Conservation (phyloP, 768 basidiomycete species). For the Russula brevipes region DNA sequence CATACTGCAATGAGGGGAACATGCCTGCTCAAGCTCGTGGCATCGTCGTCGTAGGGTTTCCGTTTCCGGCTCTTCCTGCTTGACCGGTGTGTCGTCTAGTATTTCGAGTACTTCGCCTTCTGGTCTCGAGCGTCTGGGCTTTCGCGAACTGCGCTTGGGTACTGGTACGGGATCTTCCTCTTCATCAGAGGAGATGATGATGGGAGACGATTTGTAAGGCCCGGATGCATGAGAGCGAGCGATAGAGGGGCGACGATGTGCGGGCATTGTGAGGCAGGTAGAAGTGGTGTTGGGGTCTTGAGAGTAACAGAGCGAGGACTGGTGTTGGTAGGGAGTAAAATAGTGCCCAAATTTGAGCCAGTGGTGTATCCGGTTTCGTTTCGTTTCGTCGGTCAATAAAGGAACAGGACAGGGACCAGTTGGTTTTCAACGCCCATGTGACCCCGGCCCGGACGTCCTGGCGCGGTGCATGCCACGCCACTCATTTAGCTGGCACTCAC, state of each 20-base stretch:
- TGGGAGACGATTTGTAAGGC: slow-evolving; percentile 7
- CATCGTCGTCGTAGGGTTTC: slow-evolving; percentile 8
- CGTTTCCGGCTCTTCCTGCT: slow-evolving; percentile 13
- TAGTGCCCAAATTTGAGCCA: neutral
- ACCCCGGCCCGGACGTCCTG: slow-evolving; percentile 2
- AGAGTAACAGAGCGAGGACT: neutral
- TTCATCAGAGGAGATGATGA: slow-evolving; percentile 22
- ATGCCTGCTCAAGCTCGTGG: slow-evolving; percentile 14
- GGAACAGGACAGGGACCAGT: no score
- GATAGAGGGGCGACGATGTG: slow-evolving; percentile 5
- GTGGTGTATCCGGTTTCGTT: neutral
- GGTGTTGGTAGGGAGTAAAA: slow-evolving; percentile 9
- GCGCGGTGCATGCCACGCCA: neutral
- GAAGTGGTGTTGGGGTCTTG: neutral
- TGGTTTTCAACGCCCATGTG: neutral
- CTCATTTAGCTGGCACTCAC: neutral
- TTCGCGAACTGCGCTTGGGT: slow-evolving; percentile 1
- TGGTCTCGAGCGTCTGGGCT: neutral
- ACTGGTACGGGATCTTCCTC: slow-evolving; percentile 6
- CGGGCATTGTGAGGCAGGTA: slow-evolving; percentile 5
- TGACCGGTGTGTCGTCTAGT: slow-evolving; percentile 4
- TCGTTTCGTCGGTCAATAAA: no score
- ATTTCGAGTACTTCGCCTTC: slow-evolving; percentile 10
- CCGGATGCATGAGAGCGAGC: neutral
- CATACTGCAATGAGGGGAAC: neutral